Evolutionary conservation across 306 rosid species (phyloP), one percentile per base, ranked within the genome.

Genomic region (Sophora flavescens): DNA sequence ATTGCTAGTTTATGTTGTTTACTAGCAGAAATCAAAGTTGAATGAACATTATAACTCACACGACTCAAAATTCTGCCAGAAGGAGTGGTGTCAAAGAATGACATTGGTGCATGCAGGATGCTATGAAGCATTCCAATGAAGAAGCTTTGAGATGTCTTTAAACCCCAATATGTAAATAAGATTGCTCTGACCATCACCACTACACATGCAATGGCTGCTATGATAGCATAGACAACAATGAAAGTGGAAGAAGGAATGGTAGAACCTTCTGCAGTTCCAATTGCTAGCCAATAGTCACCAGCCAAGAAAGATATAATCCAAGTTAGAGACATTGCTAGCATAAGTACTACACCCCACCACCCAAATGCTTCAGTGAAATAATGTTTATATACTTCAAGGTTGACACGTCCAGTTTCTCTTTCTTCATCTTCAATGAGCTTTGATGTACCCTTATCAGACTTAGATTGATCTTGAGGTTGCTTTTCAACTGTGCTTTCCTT

Each of bases 21-120:
- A 22, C 63, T 36, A 5, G 14, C 16, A 28, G 32, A 66, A 45
- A 36, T 30, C 2, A 64, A 65, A 36, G 15, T 8, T 39, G 54
- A 65, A 33, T 26, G 14, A 28, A 45, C 12, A 7, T 9, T 3
- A 52, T 26, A 50, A 74, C 92, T 86, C 84, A 93, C 98, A 80
- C 98, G 92, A 83, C 98, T 93, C 68, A 93, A 77, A 42, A 93
- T 78, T 83, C 98, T 82, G 71, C 98, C 98, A 12, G 98, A 93
- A 74, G 98, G 98, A 52, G 98, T 93, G 16, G 98, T 93, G 74
- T 93, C 98, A 44, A 93, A 93, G 84, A 93, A 93, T 59, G 98
- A 89, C 95, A 93, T 91, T 41, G 97, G 98, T 38, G 98, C 98
- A 81, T 84, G 97, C 22, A 91, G 73, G 67, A 93, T 84, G 81